Conservation (phyloP, 2,329 filamentous ascomycete species). For the Hymenoscyphus repandus region DNA sequence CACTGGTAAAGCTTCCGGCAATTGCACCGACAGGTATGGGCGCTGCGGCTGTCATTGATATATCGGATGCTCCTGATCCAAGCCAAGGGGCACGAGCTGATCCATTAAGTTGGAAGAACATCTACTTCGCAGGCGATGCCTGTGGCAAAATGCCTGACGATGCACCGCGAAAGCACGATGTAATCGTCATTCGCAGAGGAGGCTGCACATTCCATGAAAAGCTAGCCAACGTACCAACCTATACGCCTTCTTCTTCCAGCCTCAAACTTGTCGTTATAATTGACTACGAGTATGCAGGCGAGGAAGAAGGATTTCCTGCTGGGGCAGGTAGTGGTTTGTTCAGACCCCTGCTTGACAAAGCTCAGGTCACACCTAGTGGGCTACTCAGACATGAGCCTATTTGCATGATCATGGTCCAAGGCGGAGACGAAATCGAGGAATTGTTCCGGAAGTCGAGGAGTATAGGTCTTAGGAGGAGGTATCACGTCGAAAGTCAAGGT, state of each 20-base stretch:
- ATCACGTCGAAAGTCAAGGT: slow-evolving; percentile 76
- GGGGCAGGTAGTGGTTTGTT: slow-evolving; percentile 29
- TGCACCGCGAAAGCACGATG: slow-evolving; percentile 55
- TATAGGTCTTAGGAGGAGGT: slow-evolving; percentile 72
- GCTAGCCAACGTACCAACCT: slow-evolving; percentile 76
- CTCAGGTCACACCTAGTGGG: slow-evolving; percentile 46
- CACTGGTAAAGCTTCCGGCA: slow-evolving; percentile 36
- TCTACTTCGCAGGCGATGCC: slow-evolving; percentile 67
- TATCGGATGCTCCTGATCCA: slow-evolving; percentile 37
- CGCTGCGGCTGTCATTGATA: slow-evolving; percentile 64
- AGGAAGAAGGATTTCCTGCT: slow-evolving; percentile 32
- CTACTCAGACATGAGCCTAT: slow-evolving; percentile 53
- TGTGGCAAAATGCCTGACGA: slow-evolving; percentile 53
- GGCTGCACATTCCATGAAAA: slow-evolving; percentile 82
- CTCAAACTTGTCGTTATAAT: slow-evolving; percentile 82
- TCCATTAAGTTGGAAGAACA: slow-evolving; percentile 59
- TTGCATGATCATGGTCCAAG: slow-evolving; percentile 77
- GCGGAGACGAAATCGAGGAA: slow-evolving; percentile 60
- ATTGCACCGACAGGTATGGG: slow-evolving; percentile 48
- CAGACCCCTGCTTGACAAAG: slow-evolving; percentile 69
- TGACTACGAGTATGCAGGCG: slow-evolving; percentile 27
- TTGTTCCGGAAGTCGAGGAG: slow-evolving; percentile 58
- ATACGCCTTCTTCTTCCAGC: slow-evolving; percentile 52
- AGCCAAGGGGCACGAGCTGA: slow-evolving; percentile 26
- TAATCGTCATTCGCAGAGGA: slow-evolving; percentile 78